Evolutionary conservation across 73 alveolate genomes (phyloP).

Genomic region (Uronychia binucleata): DNA sequence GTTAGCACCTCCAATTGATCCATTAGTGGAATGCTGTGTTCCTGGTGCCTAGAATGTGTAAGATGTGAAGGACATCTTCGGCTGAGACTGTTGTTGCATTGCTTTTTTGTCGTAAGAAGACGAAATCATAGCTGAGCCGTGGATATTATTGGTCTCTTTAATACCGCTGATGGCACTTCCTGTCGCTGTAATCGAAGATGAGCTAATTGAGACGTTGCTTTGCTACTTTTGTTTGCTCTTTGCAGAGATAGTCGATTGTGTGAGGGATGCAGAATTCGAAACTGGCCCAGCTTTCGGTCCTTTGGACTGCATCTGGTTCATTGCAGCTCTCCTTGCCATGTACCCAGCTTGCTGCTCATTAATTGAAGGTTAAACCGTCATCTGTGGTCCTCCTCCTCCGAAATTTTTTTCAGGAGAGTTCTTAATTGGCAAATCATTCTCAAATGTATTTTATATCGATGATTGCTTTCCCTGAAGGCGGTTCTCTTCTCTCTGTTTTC

Average conservation of each 20-base stretch:
- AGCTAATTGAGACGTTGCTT: neutral
- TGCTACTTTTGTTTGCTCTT: neutral
- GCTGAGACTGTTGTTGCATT: neutral
- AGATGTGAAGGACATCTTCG: neutral
- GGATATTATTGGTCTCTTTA: neutral
- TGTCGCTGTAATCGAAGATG: neutral
- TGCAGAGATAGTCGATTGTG: too few relatives aligned
- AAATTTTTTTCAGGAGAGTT: neutral
- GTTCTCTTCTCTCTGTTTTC: neutral
- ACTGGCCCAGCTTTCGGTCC: neutral
- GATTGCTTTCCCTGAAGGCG: neutral
- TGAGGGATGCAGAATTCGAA: neutral
- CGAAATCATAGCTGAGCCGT: neutral
- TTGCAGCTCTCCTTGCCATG: neutral
- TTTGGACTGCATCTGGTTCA: neutral
- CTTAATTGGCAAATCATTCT: neutral
- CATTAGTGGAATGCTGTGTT: neutral
- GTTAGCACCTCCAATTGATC: neutral
- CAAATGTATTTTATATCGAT: neutral
- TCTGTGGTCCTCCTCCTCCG: too few relatives aligned
- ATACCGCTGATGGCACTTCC: neutral
- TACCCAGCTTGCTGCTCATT: neutral
- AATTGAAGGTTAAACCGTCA: neutral
- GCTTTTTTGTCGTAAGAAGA: neutral
- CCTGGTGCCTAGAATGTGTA: neutral